A percentile compares a stretch with the other conserved stretches of the same genome.
Evolutionary conservation across 1,139 yeast species (phyloP).

Genomic region (Geotrichum siamense): DNA sequence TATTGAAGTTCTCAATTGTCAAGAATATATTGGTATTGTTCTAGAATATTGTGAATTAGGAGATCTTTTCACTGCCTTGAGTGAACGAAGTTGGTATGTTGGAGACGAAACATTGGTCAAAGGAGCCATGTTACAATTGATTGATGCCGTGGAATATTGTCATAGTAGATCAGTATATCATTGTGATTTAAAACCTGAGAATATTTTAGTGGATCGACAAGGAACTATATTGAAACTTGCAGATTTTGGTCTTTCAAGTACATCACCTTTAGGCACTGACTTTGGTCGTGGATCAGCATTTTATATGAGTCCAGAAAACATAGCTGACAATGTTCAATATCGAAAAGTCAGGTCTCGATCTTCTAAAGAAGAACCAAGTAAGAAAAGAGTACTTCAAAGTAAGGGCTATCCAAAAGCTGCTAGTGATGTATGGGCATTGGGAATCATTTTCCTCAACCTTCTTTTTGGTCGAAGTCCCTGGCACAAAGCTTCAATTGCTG

Average conservation of each 20-base stretch:
- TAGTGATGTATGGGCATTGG: conserved; percentile 77
- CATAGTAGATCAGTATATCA: conserved; percentile 64
- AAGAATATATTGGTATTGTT: conserved; percentile 49
- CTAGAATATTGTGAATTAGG: conserved; percentile 70
- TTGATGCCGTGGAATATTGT: conserved; percentile 67
- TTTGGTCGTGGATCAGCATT: conserved; percentile 82
- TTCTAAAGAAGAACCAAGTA: background rate
- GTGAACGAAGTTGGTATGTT: conserved; percentile 53
- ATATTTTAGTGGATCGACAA: conserved; percentile 58
- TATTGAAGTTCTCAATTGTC: conserved; percentile 48
- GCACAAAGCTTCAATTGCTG: conserved; percentile 37
- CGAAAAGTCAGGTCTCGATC: background rate
- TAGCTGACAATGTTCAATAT: conserved; percentile 10
- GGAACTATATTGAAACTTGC: conserved; percentile 57
- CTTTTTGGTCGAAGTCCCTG: conserved; percentile 89
- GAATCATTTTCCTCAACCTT: conserved; percentile 70
- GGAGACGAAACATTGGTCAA: conserved; percentile 52
- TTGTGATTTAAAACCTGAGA: conserved; percentile 90
- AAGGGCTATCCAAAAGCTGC: conserved; percentile 15
- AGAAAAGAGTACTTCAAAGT: conserved; percentile 1
- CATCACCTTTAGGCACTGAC: conserved; percentile 37
- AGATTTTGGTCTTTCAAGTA: conserved; percentile 72
- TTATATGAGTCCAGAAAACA: conserved; percentile 81
- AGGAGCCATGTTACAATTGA: conserved; percentile 63
- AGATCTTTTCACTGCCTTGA: conserved; percentile 73